These are phyloP conservation scores for Pythium apleroticum DNA, from an alignment of 352 stramenopile genomes.

Conservation along the genomic window DNA sequence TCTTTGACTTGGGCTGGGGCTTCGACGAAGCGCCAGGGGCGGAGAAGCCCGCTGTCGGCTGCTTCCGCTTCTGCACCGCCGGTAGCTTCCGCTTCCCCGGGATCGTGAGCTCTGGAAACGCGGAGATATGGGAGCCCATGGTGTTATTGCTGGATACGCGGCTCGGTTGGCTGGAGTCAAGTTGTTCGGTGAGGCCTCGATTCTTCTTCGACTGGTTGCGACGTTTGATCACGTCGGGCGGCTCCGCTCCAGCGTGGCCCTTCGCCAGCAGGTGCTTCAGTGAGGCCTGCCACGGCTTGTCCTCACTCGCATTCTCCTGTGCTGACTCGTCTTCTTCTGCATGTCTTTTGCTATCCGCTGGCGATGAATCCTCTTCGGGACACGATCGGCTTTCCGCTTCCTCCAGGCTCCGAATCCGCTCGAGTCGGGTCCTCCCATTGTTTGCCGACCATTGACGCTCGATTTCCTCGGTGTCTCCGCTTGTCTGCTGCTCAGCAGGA, in stretches of 20 bases:
- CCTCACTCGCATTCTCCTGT: conserved; percentile 6
- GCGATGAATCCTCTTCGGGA: background rate
- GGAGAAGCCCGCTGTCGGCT: conserved; percentile 27
- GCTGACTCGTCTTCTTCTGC: background rate
- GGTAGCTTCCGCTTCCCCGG: conserved; percentile 34
- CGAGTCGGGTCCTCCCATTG: background rate
- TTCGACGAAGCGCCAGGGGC: background rate
- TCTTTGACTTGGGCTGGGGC: conserved; percentile 13
- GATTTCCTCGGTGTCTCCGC: background rate
- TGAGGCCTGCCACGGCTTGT: conserved; percentile 53
- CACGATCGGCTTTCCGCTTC: background rate
- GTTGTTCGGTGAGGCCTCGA: background rate
- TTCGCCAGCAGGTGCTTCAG: conserved; percentile 59
- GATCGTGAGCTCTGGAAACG: conserved; percentile 59
- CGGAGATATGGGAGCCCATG: conserved; percentile 28
- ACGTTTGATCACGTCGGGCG: background rate
- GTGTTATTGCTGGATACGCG: conserved; percentile 7
- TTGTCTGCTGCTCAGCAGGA: background rate
- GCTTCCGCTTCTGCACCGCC: conserved; percentile 34
- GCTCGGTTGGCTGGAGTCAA: background rate
- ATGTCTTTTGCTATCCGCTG: background rate
- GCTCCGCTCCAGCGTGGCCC: conserved; percentile 25
- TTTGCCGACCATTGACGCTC: background rate
- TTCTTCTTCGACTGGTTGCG: conserved; percentile 2
- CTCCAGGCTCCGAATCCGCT: background rate